Base-by-base conservation (phyloP, 2,329 filamentous ascomycete species). In the Beauveria scarabaeidicola region DNA sequence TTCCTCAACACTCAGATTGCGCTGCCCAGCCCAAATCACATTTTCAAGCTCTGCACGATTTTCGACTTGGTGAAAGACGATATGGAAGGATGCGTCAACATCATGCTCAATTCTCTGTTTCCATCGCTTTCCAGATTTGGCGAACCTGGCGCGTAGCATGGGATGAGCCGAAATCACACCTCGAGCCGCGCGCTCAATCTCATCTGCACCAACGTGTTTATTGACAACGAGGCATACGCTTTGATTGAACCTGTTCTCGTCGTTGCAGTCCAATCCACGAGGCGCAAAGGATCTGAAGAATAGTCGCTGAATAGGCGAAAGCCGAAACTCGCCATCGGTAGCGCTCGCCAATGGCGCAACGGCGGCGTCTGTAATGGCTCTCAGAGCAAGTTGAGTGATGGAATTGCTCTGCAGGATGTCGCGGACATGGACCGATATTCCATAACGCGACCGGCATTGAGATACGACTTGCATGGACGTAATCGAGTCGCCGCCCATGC, bases 161-260 rank as follows among this genome's bases (percentile, higher is more conserved):
- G 43, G 13, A 29, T 61, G 60, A 10, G 43, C 41, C 10, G 21
- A 10, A 7, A 56, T 51, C 5, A 59, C 41, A 15, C 29, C 36
- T 3, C 43, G 17, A 27, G 55, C 13, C 11, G 56, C 60, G 17
- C 36, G 19, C 8, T n/a, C 9, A 3, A 59, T 25, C 27, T 61
- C 8, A 17, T 15, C 27, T 25, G n/a, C 7, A 13, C 10, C 19
- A 32, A 46, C 15, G 29, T 47, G 7, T 43, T 46, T 25, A 27
- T 58, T 23, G 23, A 58, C 32, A 41, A 21, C 25, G 11, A 61
- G 32, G 29, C 51, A 48, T 11, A 52, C 29, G 41, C 60, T 58
- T 52, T 61, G 60, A 27, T 59, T 61, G 56, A 59, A 61, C 9
- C 40, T 69, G 21, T 68, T 63, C 5, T 67, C 68, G 9, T 27